phyloP scores from a whole-genome alignment of 352 stramenopile species.

The Phytopythium ostracodes region DNA sequence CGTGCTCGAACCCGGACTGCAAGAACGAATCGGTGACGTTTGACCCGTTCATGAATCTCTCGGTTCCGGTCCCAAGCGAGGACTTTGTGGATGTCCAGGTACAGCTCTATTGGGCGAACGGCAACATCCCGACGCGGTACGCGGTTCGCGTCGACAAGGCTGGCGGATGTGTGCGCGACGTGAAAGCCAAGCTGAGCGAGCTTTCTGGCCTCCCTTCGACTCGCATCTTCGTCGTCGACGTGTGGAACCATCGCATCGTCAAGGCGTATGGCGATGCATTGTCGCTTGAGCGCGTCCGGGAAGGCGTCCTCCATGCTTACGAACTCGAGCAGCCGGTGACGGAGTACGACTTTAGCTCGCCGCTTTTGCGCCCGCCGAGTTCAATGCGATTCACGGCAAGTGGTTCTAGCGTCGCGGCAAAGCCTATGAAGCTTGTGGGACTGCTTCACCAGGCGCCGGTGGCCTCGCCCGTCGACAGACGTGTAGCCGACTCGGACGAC shows the following conservation, averaged over 20 bases:
- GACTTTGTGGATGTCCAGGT: conserved; percentile 50
- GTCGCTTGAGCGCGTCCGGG: conserved; percentile 41
- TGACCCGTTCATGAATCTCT: conserved; percentile 89
- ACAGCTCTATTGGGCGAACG: conserved; percentile 73
- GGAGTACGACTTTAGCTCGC: conserved; percentile 69
- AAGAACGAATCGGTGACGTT: conserved; percentile 83
- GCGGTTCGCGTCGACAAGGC: conserved; percentile 53
- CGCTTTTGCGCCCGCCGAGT: conserved; percentile 36
- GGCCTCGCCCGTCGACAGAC: conserved; percentile 48
- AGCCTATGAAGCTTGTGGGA: conserved; percentile 66
- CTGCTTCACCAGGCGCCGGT: conserved; percentile 64
- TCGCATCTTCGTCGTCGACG: conserved; percentile 69
- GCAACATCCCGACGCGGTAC: conserved; percentile 73
- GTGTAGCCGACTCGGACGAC: conserved; percentile 20
- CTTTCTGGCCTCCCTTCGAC: conserved; percentile 38
- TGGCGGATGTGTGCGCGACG: conserved; percentile 41
- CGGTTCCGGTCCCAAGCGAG: conserved; percentile 80
- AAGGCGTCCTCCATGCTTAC: conserved; percentile 79
- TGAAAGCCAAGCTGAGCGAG: conserved; percentile 53
- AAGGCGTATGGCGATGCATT: conserved; percentile 39
- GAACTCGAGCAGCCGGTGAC: conserved; percentile 76
- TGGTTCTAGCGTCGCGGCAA: conserved; percentile 9
- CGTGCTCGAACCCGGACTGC: conserved; percentile 74
- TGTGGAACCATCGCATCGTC: conserved; percentile 66
- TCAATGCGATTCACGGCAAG: conserved; percentile 2